phyloP scores from a whole-genome alignment of 805 yeast genomes.

The Ogataea haglerorum region DNA sequence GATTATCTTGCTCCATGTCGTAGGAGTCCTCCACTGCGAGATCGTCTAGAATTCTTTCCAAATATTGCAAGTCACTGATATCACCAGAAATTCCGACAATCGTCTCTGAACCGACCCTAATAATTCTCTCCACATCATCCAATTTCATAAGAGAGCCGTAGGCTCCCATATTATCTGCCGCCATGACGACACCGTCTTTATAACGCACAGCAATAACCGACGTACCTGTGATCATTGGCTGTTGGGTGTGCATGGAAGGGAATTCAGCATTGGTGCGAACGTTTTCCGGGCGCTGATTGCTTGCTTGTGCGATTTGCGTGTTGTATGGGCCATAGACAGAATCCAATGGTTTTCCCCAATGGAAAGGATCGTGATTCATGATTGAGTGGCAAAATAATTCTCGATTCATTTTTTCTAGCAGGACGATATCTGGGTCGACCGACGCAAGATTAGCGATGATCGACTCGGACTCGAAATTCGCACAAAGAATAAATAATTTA shows the following conservation, averaged over 20 bases:
- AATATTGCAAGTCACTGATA: slow-evolving; percentile 85
- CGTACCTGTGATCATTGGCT: slow-evolving; percentile 95
- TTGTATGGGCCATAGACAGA: slow-evolving; percentile 80
- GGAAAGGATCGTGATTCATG: slow-evolving; percentile 94
- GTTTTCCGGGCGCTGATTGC: slow-evolving; percentile 22
- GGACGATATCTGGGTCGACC: slow-evolving; percentile 14
- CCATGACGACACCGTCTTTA: slow-evolving; percentile 85
- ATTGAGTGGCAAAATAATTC: slow-evolving; percentile 11
- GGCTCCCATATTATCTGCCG: slow-evolving; percentile 92
- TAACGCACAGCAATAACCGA: slow-evolving; percentile 91
- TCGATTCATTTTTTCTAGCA: slow-evolving; percentile 1
- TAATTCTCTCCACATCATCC: slow-evolving; percentile 77
- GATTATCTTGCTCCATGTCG: slow-evolving; percentile 60
- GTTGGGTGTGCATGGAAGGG: slow-evolving; percentile 85
- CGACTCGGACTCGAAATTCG: slow-evolving; percentile 16
- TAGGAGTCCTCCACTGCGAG: slow-evolving; percentile 76
- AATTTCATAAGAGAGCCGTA: slow-evolving; percentile 92
- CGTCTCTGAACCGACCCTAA: slow-evolving; percentile 80
- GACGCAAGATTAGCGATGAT: slow-evolving; percentile 2
- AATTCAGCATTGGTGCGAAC: slow-evolving; percentile 33
- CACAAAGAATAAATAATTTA: slow-evolving; percentile 1
- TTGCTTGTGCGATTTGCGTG: slow-evolving; percentile 65
- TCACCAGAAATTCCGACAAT: slow-evolving; percentile 95
- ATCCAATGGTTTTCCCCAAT: slow-evolving; percentile 94
- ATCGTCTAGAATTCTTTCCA: slow-evolving; percentile 71